These are phyloP conservation scores for Volvox africanus DNA, from an alignment of 139 green algal species.

Conservation along the genomic window DNA sequence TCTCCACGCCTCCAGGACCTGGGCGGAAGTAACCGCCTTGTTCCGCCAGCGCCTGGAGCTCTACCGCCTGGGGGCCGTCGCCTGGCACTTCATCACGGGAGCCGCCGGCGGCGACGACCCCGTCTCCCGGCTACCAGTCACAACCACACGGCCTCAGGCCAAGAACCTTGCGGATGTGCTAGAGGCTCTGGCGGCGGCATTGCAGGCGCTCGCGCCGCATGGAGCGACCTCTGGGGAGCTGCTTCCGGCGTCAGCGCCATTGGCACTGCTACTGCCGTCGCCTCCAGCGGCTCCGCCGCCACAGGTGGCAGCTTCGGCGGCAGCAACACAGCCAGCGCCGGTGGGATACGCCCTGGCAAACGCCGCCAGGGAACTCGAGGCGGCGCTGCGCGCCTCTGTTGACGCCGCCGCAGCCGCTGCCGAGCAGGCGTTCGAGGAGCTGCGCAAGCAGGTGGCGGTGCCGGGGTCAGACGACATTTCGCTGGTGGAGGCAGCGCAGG, in stretches of 20 bases:
- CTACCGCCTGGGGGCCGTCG: conserved; percentile 38
- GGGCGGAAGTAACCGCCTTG: neutral
- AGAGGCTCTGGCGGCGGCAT: neutral
- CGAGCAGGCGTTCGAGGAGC: neutral
- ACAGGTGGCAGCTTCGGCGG: neutral
- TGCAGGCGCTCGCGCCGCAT: neutral
- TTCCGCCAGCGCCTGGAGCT: conserved; percentile 46
- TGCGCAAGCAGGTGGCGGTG: conserved; percentile 34
- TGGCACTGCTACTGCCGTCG: neutral
- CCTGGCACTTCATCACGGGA: conserved; percentile 37
- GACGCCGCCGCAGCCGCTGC: neutral
- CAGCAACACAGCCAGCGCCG: neutral
- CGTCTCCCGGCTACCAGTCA: conserved; percentile 27
- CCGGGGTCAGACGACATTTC: conserved; percentile 29
- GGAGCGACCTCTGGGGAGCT: neutral
- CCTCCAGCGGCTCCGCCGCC: neutral
- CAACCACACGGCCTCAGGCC: conserved; percentile 31
- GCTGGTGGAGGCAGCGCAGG: conserved; percentile 1
- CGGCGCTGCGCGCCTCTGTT: conserved; percentile 10
- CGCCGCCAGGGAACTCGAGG: neutral
- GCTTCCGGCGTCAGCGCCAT: neutral
- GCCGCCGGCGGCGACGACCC: conserved; percentile 19
- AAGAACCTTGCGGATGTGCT: neutral
- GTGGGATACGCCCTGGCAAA: neutral
- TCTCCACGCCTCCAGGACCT: neutral